phyloP scores from a whole-genome alignment of 2,329 filamentous ascomycete genomes.

The Epichloe bromicola region DNA sequence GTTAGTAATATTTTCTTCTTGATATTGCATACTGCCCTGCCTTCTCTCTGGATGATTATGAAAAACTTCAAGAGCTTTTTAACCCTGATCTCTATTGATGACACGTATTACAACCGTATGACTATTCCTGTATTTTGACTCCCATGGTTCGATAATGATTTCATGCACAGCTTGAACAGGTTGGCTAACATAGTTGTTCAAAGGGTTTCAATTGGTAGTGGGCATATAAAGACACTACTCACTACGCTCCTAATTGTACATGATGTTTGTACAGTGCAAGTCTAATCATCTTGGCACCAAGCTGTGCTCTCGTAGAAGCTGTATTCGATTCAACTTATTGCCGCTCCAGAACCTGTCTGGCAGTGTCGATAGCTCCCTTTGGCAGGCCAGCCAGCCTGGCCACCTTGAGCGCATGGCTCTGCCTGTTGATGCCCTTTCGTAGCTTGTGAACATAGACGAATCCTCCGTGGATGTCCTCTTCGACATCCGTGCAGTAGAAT shows the following conservation, averaged over 20 bases:
- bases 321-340: neutral
- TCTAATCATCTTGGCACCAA: too few species aligned
- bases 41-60: slow-evolving; percentile 38
- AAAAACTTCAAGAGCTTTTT: slow-evolving; percentile 51
- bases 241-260: too few species aligned
- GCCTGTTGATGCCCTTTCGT: slow-evolving; percentile 66
- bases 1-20: slow-evolving; percentile 26
- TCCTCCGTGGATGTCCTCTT: slow-evolving; percentile 53
- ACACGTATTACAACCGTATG: slow-evolving; percentile 46
- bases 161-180: slow-evolving; percentile 17
- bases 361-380: slow-evolving; percentile 55
- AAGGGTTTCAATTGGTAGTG: neutral
- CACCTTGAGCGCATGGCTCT: slow-evolving; percentile 92
- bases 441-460: slow-evolving; percentile 84
- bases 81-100: slow-evolving; percentile 51
- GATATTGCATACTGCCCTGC: slow-evolving; percentile 3
- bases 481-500: slow-evolving; percentile 80
- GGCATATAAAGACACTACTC: neutral
- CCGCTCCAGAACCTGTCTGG: slow-evolving; percentile 39
- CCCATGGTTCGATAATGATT: slow-evolving; percentile 8
- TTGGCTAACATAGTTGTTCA: slow-evolving; percentile 21
- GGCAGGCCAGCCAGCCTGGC: slow-evolving; percentile 76
- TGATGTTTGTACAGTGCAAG: neutral
- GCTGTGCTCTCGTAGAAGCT: neutral
- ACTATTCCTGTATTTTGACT: slow-evolving; percentile 24